These are phyloP conservation scores for Phytophthora syringae DNA, from an alignment of 352 stramenopile genomes.

Conservation along the genomic window DNA sequence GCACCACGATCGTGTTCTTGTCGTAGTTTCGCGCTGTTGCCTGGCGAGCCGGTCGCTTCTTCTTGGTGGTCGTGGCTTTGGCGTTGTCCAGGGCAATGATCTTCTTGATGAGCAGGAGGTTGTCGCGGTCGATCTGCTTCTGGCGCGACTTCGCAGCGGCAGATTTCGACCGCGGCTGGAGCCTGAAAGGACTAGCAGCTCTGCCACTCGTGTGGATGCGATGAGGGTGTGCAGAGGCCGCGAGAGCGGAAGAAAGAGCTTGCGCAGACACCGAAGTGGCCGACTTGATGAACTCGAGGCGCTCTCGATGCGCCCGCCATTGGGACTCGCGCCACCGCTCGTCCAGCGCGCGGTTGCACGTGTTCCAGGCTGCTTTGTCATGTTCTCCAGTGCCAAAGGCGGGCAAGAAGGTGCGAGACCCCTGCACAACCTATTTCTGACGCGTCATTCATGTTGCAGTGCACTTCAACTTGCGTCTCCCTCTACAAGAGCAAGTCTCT, in stretches of 20 bases:
- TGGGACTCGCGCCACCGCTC: slow-evolving; percentile 49
- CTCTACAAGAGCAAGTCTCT: background rate
- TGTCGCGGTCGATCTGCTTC: slow-evolving; percentile 62
- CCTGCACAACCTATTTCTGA: too few relatives aligned
- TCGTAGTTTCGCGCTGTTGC: slow-evolving; percentile 1
- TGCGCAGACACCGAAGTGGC: slow-evolving; percentile 29
- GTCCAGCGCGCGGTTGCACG: slow-evolving; percentile 52
- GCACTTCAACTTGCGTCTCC: background rate
- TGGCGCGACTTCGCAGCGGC: slow-evolving; percentile 54
- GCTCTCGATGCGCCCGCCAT: slow-evolving; percentile 47
- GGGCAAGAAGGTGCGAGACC: background rate
- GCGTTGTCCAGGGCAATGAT: slow-evolving; percentile 56
- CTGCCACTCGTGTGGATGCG: slow-evolving; percentile 29
- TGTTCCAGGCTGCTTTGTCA: slow-evolving; percentile 45
- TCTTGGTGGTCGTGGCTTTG: slow-evolving; percentile 12
- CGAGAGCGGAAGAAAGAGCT: slow-evolving; percentile 34
- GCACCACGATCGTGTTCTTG: slow-evolving; percentile 35
- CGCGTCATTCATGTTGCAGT: too few relatives aligned
- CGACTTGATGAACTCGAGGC: slow-evolving; percentile 56
- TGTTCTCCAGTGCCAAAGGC: slow-evolving; percentile 10
- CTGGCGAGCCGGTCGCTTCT: slow-evolving; percentile 13
- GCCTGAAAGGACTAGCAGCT: slow-evolving; percentile 18
- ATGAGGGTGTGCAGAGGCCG: slow-evolving; percentile 26
- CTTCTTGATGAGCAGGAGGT: slow-evolving; percentile 65
- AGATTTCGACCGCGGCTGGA: slow-evolving; percentile 42